A percentile compares a stretch with the other conserved stretches of the same genome.
phyloP scores from a whole-genome alignment of 73 alveolate species.

The Symbiodinium pilosum region DNA sequence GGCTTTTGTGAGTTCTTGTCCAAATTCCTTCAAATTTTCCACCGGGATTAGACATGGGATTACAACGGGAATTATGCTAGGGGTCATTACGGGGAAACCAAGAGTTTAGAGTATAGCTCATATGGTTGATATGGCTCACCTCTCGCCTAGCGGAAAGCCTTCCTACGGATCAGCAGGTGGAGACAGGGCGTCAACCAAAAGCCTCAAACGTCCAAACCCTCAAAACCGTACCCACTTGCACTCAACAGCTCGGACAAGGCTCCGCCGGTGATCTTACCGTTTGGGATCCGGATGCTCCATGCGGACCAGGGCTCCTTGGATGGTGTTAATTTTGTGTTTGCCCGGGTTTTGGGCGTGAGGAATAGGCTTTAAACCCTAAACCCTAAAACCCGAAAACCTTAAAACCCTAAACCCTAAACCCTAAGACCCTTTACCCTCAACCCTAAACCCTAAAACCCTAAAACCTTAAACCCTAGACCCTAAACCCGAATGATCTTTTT shows the following conservation, averaged over 20 bases:
- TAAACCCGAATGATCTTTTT: neutral
- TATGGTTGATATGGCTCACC: no score
- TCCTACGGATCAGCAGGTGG: no score
- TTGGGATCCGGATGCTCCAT: conserved; percentile 86
- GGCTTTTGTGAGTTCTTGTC: no score
- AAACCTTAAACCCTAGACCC: neutral
- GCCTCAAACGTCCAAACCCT: no score
- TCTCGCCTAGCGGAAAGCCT: no score
- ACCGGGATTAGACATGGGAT: no score
- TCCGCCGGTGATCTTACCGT: neutral
- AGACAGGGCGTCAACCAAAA: neutral
- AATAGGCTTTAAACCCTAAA: neutral
- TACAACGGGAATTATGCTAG: no score
- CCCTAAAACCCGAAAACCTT: neutral
- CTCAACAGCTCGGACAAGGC: neutral
- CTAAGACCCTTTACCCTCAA: no score
- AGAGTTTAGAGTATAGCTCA: no score
- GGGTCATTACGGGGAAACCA: no score
- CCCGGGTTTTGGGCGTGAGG: neutral
- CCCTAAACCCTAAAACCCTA: neutral
- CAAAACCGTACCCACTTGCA: no score
- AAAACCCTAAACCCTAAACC: neutral
- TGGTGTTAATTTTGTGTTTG: neutral
- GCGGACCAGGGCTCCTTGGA: conserved; percentile 43
- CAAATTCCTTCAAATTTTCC: no score